Evolutionary conservation across 257 asterid genomes (phyloP).

Genomic region (Plantago ovata): DNA sequence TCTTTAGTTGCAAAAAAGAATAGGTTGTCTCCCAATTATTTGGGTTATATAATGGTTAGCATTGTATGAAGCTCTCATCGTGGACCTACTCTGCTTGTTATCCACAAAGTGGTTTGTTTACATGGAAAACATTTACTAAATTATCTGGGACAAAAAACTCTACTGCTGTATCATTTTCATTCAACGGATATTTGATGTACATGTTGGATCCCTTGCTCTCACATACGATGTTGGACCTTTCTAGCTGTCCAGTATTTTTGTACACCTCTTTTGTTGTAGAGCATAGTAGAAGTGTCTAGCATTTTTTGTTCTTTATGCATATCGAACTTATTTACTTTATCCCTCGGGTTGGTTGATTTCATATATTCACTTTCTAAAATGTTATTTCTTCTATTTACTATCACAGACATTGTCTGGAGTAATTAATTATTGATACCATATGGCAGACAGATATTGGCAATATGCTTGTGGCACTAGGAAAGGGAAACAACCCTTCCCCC

Average conservation of each 20-base stretch:
- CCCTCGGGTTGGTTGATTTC: slow-evolving; percentile 9
- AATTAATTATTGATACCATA: slow-evolving; percentile 12
- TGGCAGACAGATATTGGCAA: slow-evolving; percentile 46
- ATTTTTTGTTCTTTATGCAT: not conserved
- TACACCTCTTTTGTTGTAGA: not conserved
- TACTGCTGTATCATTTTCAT: slow-evolving; percentile 1
- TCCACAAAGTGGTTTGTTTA: not conserved
- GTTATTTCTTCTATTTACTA: slow-evolving; percentile 10
- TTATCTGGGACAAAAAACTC: not conserved
- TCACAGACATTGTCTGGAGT: slow-evolving; percentile 18
- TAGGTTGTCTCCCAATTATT: no score
- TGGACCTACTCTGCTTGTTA: slow-evolving; percentile 3
- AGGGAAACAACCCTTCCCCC: slow-evolving; percentile 44
- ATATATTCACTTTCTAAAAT: not conserved
- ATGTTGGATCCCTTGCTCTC: not conserved
- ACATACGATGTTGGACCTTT: not conserved
- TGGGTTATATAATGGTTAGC: no score
- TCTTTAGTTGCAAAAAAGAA: no score
- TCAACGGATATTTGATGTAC: not conserved
- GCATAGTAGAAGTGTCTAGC: not conserved
- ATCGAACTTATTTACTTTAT: slow-evolving; percentile 6
- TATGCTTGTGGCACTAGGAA: slow-evolving; percentile 63
- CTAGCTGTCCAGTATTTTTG: slow-evolving; percentile 3
- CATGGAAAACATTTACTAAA: slow-evolving; percentile 2
- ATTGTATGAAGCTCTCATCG: not conserved